A percentile compares a stretch with the other conserved stretches of the same genome.
Conservation (phyloP, 139 green algal species). For the Pleodorina starrii region DNA sequence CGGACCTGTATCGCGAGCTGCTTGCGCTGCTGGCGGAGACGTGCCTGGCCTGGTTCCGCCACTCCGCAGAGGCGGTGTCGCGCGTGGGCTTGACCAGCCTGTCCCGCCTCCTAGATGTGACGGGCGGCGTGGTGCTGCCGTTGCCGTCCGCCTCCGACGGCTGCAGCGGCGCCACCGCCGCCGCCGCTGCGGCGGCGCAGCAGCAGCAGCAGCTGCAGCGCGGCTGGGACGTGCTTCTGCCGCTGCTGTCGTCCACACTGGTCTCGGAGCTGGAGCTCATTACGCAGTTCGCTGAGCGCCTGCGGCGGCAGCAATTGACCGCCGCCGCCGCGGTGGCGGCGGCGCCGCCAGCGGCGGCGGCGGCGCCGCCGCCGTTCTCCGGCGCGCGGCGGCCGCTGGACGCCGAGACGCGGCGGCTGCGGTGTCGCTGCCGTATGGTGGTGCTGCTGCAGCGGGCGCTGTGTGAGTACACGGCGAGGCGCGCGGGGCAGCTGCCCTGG, state of each 20-base stretch:
- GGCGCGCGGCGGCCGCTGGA: neutral
- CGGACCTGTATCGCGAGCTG: conserved; percentile 42
- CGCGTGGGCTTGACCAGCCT: conserved; percentile 6
- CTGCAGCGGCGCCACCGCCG: neutral
- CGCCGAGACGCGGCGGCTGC: neutral
- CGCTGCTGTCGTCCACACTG: neutral
- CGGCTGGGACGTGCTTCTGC: conserved; percentile 15
- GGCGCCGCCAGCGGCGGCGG: neutral
- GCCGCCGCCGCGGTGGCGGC: neutral
- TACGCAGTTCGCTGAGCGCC: neutral
- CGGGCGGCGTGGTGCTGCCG: neutral
- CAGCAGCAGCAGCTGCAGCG: conserved; percentile 13
- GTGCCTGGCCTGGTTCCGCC: conserved; percentile 47
- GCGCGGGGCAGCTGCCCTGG: conserved; percentile 26
- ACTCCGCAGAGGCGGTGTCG: conserved; percentile 18
- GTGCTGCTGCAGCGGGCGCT: conserved; percentile 43
- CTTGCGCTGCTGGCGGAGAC: conserved; percentile 44
- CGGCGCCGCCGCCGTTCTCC: neutral
- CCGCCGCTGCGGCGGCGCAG: conserved; percentile 4
- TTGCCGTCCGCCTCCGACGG: neutral
- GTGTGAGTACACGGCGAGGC: neutral
- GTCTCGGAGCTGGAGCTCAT: neutral
- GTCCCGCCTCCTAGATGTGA: conserved; percentile 7
- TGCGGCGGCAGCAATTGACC: neutral
- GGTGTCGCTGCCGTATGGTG: conserved; percentile 44